A percentile compares a stretch with the other conserved stretches of the same genome.
These are phyloP conservation scores for Alternaria solani DNA, from an alignment of 2,329 filamentous ascomycete species.

Conservation along the genomic window DNA sequence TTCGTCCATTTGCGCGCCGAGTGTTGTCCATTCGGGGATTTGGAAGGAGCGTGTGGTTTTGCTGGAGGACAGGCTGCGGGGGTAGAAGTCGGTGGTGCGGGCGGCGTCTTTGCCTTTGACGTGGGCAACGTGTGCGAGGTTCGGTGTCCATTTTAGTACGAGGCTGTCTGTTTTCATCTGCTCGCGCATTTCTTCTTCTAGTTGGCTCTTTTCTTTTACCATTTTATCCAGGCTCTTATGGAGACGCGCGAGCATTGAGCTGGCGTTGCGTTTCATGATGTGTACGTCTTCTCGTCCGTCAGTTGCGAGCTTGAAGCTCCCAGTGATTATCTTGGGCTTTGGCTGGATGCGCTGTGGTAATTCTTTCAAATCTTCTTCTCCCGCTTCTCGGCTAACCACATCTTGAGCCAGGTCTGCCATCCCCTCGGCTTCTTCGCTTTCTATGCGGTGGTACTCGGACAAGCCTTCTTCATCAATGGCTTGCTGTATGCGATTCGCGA, in stretches of 20 bases:
- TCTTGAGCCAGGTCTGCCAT: conserved; percentile 78
- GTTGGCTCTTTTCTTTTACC: conserved; percentile 64
- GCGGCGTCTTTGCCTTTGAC: conserved; percentile 77
- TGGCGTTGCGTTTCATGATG: conserved; percentile 73
- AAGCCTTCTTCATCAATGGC: conserved; percentile 94
- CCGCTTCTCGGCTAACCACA: conserved; percentile 71
- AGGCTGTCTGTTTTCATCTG: conserved; percentile 64
- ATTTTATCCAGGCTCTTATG: conserved; percentile 73
- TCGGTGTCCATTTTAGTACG: conserved; percentile 84
- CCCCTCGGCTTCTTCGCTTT: conserved; percentile 74
- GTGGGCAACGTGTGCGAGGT: conserved; percentile 88
- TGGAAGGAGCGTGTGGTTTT: conserved; percentile 88
- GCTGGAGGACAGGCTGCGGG: conserved; percentile 73
- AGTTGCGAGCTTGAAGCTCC: conserved; percentile 46
- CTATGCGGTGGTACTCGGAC: conserved; percentile 77
- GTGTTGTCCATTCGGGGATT: conserved; percentile 79
- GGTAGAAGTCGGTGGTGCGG: conserved; percentile 48
- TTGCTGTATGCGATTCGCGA: conserved; percentile 74
- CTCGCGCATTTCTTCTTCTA: conserved; percentile 69
- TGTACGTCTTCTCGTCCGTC: conserved; percentile 62
- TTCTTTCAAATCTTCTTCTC: conserved; percentile 61
- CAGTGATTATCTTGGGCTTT: conserved; percentile 41
- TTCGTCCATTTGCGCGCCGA: conserved; percentile 83
- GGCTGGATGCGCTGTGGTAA: conserved; percentile 50
- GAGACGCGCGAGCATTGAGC: conserved; percentile 68